phyloP scores from a whole-genome alignment of 2,329 filamentous ascomycete species.

The Periconia macrospinosa region DNA sequence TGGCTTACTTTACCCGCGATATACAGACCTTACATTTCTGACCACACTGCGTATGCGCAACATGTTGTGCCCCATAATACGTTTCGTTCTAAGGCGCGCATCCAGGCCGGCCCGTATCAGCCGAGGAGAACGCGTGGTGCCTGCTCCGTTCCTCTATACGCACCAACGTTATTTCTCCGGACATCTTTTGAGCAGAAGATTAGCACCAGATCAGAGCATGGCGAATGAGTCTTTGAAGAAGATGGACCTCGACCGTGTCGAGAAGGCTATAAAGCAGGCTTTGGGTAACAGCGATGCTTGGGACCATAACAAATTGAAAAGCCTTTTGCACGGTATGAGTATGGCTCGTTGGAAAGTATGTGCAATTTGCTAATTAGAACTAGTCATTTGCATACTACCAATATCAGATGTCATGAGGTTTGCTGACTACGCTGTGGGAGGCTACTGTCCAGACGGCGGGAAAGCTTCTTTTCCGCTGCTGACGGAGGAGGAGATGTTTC shows the following conservation, averaged over 20 bases:
- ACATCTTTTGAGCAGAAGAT: too few relatives aligned
- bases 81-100: too few relatives aligned
- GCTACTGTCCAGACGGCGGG: slow-evolving; percentile 4
- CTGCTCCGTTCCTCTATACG: too few relatives aligned
- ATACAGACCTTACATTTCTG: too few relatives aligned
- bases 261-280: slow-evolving; percentile 10
- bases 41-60: too few relatives aligned
- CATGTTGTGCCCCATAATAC: too few relatives aligned
- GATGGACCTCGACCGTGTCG: slow-evolving; percentile 11
- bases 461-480: slow-evolving; percentile 9
- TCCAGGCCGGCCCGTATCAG: too few relatives aligned
- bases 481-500: slow-evolving; percentile 9
- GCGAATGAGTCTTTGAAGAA: slow-evolving; percentile 1
- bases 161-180: too few relatives aligned
- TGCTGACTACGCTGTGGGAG: slow-evolving; percentile 6
- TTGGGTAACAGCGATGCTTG: slow-evolving; percentile 15
- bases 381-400: slow-evolving; percentile 8
- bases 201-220: too few relatives aligned
- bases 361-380: neutral
- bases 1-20: too few relatives aligned
- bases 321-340: slow-evolving; percentile 7
- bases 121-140: too few relatives aligned
- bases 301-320: slow-evolving; percentile 13
- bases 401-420: neutral
- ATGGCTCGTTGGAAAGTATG: neutral